Conservation (phyloP, 148 eudicot species). For the Suaeda aralocaspica region DNA sequence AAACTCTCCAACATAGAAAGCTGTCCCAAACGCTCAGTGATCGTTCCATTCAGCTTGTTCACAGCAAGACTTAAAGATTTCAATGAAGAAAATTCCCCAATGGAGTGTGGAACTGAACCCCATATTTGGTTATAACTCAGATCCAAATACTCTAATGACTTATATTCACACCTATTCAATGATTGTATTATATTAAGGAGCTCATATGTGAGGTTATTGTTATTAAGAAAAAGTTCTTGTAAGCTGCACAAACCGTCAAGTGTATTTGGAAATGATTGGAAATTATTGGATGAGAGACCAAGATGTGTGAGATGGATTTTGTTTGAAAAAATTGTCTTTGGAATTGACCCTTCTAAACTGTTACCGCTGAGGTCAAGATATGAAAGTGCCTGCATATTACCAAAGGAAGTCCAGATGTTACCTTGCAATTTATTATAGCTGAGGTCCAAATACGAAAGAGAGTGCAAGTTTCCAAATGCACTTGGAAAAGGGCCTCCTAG, state of each 20-base stretch:
- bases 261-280: background rate
- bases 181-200: slow-evolving; percentile 1
- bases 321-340: background rate
- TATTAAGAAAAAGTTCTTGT: background rate
- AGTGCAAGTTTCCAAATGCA: background rate
- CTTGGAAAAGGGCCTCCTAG: background rate
- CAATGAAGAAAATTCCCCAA: slow-evolving; percentile 20
- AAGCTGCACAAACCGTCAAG: background rate
- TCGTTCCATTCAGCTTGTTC: background rate
- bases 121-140: slow-evolving; percentile 19
- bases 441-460: slow-evolving; percentile 14
- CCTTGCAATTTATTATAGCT: background rate
- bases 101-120: slow-evolving; percentile 24
- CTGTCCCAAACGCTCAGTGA: background rate
- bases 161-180: background rate
- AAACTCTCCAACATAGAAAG: background rate
- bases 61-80: background rate
- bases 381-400: slow-evolving; percentile 2
- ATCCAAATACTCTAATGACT: slow-evolving; percentile 3
- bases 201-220: slow-evolving; percentile 5
- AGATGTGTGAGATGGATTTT: slow-evolving; percentile 1
- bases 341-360: background rate
- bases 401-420: background rate
- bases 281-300: background rate
- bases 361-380: background rate